Base-by-base conservation (phyloP, 192 early-diverging fungal genomes). In the Coemansia asiatica region DNA sequence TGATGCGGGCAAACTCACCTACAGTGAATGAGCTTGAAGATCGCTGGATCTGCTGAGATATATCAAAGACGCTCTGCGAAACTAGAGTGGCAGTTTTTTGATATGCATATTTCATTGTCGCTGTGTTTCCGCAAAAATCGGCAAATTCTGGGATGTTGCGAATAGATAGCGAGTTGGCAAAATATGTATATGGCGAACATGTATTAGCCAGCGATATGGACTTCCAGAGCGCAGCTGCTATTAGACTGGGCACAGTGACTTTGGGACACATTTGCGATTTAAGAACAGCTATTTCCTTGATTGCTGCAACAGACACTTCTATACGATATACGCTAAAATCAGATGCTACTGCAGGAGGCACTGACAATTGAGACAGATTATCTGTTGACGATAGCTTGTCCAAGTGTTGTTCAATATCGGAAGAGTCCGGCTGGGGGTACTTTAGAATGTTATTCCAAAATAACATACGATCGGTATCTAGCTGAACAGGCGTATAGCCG, bases 211-310 rank as follows among this genome's bases (percentile, higher is more conserved):
- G 35, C 0, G 50, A 35, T 19, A 55, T 31, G 28, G 36, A 21
- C 31, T 40, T 62, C 68, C 74, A 76, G 22, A 76, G 53, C 1
- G 53, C 23, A 1, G 74, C 74, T 3, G 64, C 56, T 8, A 76
- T 53, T 46, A 76, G 28, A 33, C 38, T 59, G 27, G 60, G 60
- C n/a, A 76, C 56, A 4, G 68, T 67, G 40, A 44, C 40, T 13
- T 26, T 22, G 50, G 50, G 50, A 53, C 50, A 53, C 23, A 44
- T 13, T 13, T 44, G 40, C 16, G 40, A 10, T 44, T 44, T 15
- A 61, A 51, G 6, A 31, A 58, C 0, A 49, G 62, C 19, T 55
- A 68, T 21, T 3, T 26, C 22, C 0, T 15, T 47, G 18, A 69
- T 15, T 0, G 57, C 49, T 1, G 27, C 25, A 0, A 33, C 16